phyloP scores from a whole-genome alignment of 768 basidiomycete genomes.

The Termitomyces sp. region DNA sequence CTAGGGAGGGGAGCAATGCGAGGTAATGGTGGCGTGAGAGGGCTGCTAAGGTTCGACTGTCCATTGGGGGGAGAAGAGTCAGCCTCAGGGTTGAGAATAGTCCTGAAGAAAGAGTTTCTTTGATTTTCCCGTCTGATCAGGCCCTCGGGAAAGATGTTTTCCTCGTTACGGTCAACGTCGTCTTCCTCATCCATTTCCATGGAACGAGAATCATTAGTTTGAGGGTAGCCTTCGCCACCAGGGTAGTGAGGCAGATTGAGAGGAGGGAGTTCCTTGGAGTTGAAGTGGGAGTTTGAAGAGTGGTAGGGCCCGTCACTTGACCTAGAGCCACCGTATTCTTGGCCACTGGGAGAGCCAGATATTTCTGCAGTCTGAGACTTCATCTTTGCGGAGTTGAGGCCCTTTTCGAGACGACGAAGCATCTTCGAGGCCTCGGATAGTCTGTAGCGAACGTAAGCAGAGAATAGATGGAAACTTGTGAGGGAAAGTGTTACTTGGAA shows the following conservation, averaged over 20 bases:
- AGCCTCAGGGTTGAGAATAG: slow-evolving; percentile 72
- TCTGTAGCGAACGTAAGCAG: slow-evolving; percentile 32
- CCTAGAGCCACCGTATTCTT: slow-evolving; percentile 18
- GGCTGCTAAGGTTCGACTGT: slow-evolving; percentile 29
- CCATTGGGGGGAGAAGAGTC: slow-evolving; percentile 34
- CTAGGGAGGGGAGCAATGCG: slow-evolving; percentile 33
- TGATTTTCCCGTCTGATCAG: slow-evolving; percentile 70
- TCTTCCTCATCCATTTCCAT: slow-evolving; percentile 62
- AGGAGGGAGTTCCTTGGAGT: slow-evolving; percentile 46
- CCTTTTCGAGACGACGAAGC: slow-evolving; percentile 84
- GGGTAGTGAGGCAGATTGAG: slow-evolving; percentile 38
- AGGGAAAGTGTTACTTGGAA: slow-evolving; percentile 60
- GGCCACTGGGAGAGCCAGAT: slow-evolving; percentile 27
- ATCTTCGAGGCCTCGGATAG: slow-evolving; percentile 88
- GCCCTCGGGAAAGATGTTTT: slow-evolving; percentile 68
- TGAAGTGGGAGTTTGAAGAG: slow-evolving; percentile 33
- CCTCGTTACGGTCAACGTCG: slow-evolving; percentile 56
- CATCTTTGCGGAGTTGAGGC: slow-evolving; percentile 71
- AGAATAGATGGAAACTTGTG: slow-evolving; percentile 7
- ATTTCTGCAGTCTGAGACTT: slow-evolving; percentile 52
- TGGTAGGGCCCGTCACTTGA: slow-evolving; percentile 30
- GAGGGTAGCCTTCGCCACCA: slow-evolving; percentile 29
- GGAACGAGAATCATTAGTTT: slow-evolving; percentile 34
- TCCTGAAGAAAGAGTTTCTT: slow-evolving; percentile 77
- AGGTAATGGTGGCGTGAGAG: slow-evolving; percentile 37